Evolutionary conservation across 768 basidiomycete species (phyloP), one percentile per base, ranked within the genome.

Genomic region (Tremella fuciformis): DNA sequence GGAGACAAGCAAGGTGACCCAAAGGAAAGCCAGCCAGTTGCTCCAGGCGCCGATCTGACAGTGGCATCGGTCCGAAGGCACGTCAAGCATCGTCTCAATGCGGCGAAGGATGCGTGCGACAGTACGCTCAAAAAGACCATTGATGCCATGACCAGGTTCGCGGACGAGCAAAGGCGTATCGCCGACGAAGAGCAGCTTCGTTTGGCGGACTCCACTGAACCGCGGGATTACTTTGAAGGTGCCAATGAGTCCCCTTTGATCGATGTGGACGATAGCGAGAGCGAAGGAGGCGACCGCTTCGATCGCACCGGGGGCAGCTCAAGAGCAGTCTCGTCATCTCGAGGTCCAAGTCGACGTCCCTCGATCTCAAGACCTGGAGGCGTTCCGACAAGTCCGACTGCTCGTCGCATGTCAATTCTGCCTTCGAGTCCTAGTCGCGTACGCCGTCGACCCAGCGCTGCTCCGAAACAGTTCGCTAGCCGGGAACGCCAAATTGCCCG

Each of bases 51-150:
- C 4, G 73, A 73, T 8, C 66, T 77, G 46, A 74, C 70, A 22
- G 51, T 68, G 3, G 71, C 70, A 0, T 71, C 71, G 24, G 79
- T 97, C 63, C 82, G 89, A 61, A 85, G 91, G 55, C 93, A 97
- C 80, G 90, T 98, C 70, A 90, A 88, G 39, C 85, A 91, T 63
- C 86, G 96, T 58, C 85, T 98, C 78, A 88, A 86, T 80, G 88
- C 87, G 2, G 92, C 94, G 58, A 98, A 99, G 81, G 85, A 88
- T 51, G 89, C 89, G 64, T 99, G 94, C 81, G 91, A 99, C 84
- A 89, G 88, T 81, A 91, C 96, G 78, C 84, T 99, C 8, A 86
- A 87, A 72, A 87, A 91, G 73, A 88, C 97, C 74, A 91, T 93
- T 59, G 87, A 89, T 78, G 89, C 86, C 60, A 92, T 99, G 81